Evolutionary conservation across 192 early-diverging fungal species (phyloP).

Genomic region (Geranomyces michiganensis): DNA sequence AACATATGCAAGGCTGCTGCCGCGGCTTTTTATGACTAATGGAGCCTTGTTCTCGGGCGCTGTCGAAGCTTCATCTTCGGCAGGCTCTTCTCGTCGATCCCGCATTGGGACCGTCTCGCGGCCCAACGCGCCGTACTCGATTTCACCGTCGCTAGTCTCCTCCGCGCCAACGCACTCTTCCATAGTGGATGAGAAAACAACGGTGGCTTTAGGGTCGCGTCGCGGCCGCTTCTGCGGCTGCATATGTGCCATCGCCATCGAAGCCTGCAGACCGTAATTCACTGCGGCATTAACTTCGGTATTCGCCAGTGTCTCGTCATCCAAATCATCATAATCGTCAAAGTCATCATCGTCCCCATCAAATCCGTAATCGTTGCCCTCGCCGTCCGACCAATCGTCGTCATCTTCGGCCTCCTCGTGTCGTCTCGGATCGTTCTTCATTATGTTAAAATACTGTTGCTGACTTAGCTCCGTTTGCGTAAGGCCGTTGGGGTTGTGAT

Average conservation of each 20-base stretch:
- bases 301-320: slow-evolving; percentile 44
- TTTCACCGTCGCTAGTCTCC: slow-evolving; percentile 16
- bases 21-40: neutral
- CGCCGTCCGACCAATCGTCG: slow-evolving; percentile 25
- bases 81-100: slow-evolving; percentile 5
- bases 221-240: neutral
- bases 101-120: slow-evolving; percentile 6
- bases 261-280: slow-evolving; percentile 32
- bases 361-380: slow-evolving; percentile 21
- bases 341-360: slow-evolving; percentile 26
- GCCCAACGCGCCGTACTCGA: slow-evolving; percentile 8
- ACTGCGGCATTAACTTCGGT: slow-evolving; percentile 47
- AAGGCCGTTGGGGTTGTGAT: neutral
- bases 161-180: slow-evolving; percentile 14
- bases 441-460: slow-evolving; percentile 1
- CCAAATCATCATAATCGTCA: slow-evolving; percentile 31
- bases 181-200: slow-evolving; percentile 10
- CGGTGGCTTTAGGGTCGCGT: neutral
- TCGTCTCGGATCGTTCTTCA: neutral
- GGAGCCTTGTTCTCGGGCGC: neutral
- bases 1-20: neutral
- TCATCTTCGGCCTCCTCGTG: slow-evolving; percentile 25
- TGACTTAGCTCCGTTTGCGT: neutral
- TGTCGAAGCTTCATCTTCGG: neutral
- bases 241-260: slow-evolving; percentile 11